Base-by-base conservation (phyloP, 176 grass and related monocot genomes). In the Microstegium vimineum region DNA sequence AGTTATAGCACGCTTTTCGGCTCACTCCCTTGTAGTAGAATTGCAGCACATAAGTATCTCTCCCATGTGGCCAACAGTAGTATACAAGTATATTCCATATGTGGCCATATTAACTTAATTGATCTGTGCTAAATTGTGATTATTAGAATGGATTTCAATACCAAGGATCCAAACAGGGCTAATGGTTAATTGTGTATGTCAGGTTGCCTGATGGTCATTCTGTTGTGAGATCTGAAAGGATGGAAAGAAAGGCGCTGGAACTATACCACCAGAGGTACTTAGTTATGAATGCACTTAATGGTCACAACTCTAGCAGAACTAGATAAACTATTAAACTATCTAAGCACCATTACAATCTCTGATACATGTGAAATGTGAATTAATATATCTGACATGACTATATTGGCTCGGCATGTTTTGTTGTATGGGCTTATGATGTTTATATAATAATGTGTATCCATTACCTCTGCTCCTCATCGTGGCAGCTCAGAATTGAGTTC, bases 221-320 rank as follows among this genome's bases (percentile, higher is more conserved):
- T 84, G 35, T 91, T 84, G 90, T 98, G 78, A 91, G 95, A 85
- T 94, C 95, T 86, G 95, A 98, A 92, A 88, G 79, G 75, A 91
- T 85, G 82, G 95, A 98, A 90, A 86, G 78, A 45, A 93, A 84
- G 78, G 95, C 89, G 4, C 88, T 94, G 73, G 88, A 93, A 31
- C 51, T 93, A 62, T 91, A 93, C 68, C 84, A 94, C 10, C 90
- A 93, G 46, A 94, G 95, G 95, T 98, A 87, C 17, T 40, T 72
- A 51, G 15, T 84, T 88, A 52, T 76, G 79, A 75, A 32, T 63
- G 28, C 17, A 5, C 33, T 78, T 56, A 37, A 69, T 14, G 18
- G 20, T 51, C 25, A 68, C 57, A 43, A 33, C 40, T 79, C 62
- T 61, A 75, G 28, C 38, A 37, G 62, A 64, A 74, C 11, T 83